Evolutionary conservation across 2,329 filamentous ascomycete genomes (phyloP), one percentile per base, ranked within the genome.

Genomic region (Zymoseptoria passerinii): DNA sequence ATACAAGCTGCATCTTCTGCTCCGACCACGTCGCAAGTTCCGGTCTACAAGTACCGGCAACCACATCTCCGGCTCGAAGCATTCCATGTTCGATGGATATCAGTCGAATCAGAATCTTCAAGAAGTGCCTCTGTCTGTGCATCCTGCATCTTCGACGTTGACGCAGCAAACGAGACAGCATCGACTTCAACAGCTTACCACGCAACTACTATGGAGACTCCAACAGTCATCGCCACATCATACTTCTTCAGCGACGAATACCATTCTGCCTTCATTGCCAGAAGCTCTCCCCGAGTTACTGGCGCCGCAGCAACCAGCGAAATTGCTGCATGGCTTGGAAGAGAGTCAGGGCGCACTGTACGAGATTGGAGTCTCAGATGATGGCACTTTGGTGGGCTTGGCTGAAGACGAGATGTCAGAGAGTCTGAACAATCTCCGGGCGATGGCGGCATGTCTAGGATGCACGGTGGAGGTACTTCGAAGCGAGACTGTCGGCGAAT

Each of bases 221-320:
- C 92, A 97, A 71, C 94, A 99, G 72, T 96, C 92, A 1, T 95
- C 90, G 8, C 90, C 91, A 0, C 90, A 95, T 71, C 92, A 96
- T 74, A 85, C 89, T 1, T 89, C 89, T 7, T 88, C 88, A 23
- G 87, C 87, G 4, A 85, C 84, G 28, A 86, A 90, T 58, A 78
- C 90, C 16, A 83, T 91, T 8, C 76, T 95, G 27, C 91, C 91
- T 0, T 82, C 84, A 60, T 75, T 95, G 3, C 89, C 90, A 0
- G 85, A 92, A 55, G 78, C 80, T 8, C 71, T 77, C 7, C 83
- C 85, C 61, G 77, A 87, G 48, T 77, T 91, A 6, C 84, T 77
- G 23, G 74, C 76, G 13, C 78, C 78, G 35, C 76, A 77, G 23
- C 78, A 80, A 63, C 81, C 81, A 7, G 76, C 77, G 49, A 80